Base-by-base conservation (phyloP, 306 rosid species). In the Dryas drummondii region DNA sequence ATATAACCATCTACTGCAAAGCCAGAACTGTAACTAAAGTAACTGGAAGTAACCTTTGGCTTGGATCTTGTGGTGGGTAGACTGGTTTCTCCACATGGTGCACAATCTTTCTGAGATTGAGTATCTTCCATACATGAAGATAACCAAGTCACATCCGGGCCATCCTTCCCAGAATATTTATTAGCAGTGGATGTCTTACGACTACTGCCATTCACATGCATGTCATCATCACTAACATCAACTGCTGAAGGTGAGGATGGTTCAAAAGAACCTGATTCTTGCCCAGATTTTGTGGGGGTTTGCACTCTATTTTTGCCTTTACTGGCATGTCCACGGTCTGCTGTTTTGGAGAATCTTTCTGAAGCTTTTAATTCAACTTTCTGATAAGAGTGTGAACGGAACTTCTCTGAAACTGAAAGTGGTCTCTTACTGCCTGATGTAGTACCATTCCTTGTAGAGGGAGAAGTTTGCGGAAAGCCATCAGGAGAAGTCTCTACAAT, bases 401-500 rank as follows among this genome's bases (percentile, higher is more conserved):
- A 59, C 71, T 82, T 80, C 27, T 85, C 86, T 4, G 81, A 60
- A 51, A 51, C 19, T 45, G 73, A 41, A 4, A 59, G 47, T 37
- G 89, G 63, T 61, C 73, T 81, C 83, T 75, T 89, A 75, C 84
- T 80, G 55, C 87, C 82, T 61, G 83, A 55, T 41, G 80, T 78
- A 67, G 72, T 50, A 76, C 53, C 16, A 40, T 86, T 82, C 81
- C 66, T 71, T 79, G 79, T 85, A 19, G 76, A 56, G 60, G 69
- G 87, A 72, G 90, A 80, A 66, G 83, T 41, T 48, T 60, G 84
- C 3, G 74, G 79, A 73, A 81, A 71, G 69, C 74, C 15, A 55
- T 87, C 90, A 1, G 22, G 22, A 22, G 93, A 81, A 56, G 76
- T 26, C 48, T 84, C 98, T 90, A 56, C 80, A 81, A 83, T 76